Conservation (phyloP, 2,329 filamentous ascomycete genomes). For the Orbilia ellipsospora region DNA sequence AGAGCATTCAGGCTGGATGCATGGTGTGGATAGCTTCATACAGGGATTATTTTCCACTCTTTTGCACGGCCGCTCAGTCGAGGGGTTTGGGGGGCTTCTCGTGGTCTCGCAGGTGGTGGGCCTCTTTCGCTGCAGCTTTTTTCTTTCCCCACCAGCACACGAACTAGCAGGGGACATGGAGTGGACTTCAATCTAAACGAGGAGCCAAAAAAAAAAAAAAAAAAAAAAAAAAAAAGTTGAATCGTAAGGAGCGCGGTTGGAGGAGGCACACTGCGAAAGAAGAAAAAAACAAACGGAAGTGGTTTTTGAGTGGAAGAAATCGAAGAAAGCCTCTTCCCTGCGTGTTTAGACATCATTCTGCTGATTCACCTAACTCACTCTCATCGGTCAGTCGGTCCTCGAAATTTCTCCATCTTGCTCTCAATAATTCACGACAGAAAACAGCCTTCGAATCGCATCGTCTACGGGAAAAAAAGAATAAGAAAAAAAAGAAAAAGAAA, state of each 20-base stretch:
- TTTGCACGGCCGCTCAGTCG: slow-evolving; percentile 41
- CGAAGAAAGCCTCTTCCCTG: slow-evolving; percentile 55
- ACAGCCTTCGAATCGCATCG: slow-evolving; percentile 50
- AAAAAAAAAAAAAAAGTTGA: slow-evolving; percentile 10
- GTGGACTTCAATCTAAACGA: slow-evolving; percentile 55
- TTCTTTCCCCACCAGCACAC: slow-evolving; percentile 25
- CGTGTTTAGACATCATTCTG: slow-evolving; percentile 55
- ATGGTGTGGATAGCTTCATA: slow-evolving; percentile 35
- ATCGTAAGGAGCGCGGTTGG: slow-evolving; percentile 51
- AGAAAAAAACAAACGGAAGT: slow-evolving; percentile 45
- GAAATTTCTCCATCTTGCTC: slow-evolving; percentile 46
- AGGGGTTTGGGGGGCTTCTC: slow-evolving; percentile 52
- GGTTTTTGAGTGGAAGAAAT: slow-evolving; percentile 52
- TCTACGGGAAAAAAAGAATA: slow-evolving; percentile 47
- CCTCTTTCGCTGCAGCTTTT: slow-evolving; percentile 48
- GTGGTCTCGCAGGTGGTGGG: slow-evolving; percentile 53
- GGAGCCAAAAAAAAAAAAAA: slow-evolving; percentile 37
- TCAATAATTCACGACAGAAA: slow-evolving; percentile 43
- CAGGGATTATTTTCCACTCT: slow-evolving; percentile 40
- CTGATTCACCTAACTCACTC: slow-evolving; percentile 53
- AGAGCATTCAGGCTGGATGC: slow-evolving; percentile 54
- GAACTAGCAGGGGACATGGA: slow-evolving; percentile 54
- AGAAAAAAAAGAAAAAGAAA: slow-evolving; percentile 37
- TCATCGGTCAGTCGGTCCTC: slow-evolving; percentile 46
- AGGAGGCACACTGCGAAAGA: slow-evolving; percentile 24